A percentile compares a stretch with the other conserved stretches of the same genome.
Conservation (phyloP, 2,329 filamentous ascomycete species). For the Verticillium tricorpus region DNA sequence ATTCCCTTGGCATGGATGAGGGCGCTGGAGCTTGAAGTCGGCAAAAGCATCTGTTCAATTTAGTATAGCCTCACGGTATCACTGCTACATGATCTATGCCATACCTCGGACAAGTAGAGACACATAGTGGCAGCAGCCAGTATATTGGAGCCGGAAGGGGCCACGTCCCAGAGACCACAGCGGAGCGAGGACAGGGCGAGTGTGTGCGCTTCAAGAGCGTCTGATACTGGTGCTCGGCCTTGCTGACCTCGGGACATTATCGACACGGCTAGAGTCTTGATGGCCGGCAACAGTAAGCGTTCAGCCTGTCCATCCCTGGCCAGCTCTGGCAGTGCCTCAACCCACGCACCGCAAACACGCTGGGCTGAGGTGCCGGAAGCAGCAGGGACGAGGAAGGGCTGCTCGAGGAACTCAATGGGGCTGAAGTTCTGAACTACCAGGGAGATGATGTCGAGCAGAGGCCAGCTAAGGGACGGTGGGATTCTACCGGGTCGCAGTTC, state of each 20-base stretch:
- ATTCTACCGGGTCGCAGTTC: background rate
- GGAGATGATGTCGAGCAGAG: constrained; percentile 18
- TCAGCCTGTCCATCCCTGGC: constrained; percentile 12
- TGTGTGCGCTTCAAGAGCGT: constrained; percentile 22
- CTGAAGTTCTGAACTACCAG: constrained; percentile 17
- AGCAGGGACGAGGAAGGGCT: constrained; percentile 2
- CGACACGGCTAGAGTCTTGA: constrained; percentile 26
- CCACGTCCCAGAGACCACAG: constrained; percentile 9
- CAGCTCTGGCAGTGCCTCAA: constrained; percentile 29
- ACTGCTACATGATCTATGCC: background rate
- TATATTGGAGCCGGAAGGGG: constrained; percentile 14
- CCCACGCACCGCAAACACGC: constrained; percentile 34
- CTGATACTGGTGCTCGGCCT: constrained; percentile 16
- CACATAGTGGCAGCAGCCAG: constrained; percentile 30
- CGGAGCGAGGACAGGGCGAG: constrained; percentile 23
- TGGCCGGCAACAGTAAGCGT: constrained; percentile 20
- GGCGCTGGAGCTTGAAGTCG: constrained; percentile 18
- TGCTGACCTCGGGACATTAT: constrained; percentile 18
- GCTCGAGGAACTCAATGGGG: background rate
- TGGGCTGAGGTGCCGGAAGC: constrained; percentile 19
- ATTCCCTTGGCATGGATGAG: constrained; percentile 29
- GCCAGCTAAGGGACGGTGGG: constrained; percentile 12
- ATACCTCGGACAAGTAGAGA: constrained; percentile 23
- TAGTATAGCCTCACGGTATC: background rate
- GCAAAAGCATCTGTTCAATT: constrained; percentile 21